phyloP scores from a whole-genome alignment of 768 basidiomycete genomes.

The Ephemerocybe angulata region DNA sequence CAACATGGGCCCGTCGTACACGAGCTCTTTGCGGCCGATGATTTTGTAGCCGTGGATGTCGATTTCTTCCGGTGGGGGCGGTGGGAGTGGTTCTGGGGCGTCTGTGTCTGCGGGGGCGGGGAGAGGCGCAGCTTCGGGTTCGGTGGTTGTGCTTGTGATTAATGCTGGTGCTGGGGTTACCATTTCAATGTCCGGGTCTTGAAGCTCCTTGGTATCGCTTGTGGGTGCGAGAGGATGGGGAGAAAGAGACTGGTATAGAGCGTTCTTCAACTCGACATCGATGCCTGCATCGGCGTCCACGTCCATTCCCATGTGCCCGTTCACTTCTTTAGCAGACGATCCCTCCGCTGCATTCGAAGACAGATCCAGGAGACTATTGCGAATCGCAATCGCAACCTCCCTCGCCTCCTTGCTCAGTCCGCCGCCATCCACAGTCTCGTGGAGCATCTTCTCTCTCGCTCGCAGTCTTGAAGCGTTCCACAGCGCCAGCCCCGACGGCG shows the following conservation, averaged over 20 bases:
- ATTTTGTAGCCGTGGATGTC: constrained; percentile 36
- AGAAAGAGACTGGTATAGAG: constrained; percentile 1
- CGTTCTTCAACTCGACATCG: constrained; percentile 4
- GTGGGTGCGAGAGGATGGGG: background rate
- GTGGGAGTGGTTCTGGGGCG: background rate
- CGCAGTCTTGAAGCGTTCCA: background rate
- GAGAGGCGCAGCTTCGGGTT: background rate
- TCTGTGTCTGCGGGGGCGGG: background rate
- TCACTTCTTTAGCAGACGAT: background rate
- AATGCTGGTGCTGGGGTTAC: no score
- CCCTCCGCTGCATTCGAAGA: background rate
- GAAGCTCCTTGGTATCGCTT: background rate
- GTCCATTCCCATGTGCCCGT: background rate
- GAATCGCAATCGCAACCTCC: background rate
- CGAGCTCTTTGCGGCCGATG: constrained; percentile 64
- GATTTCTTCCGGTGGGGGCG: constrained; percentile 6
- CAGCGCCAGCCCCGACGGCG: background rate
- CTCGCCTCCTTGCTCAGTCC: background rate
- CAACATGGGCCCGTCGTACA: constrained; percentile 49
- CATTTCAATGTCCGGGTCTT: background rate
- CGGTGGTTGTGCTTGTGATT: no score
- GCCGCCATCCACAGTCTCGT: background rate
- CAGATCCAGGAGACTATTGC: background rate
- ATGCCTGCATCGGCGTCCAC: background rate
- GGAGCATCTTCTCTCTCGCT: no score